Percentiles rank a stretch among this genome's conserved stretches.
These are phyloP conservation scores for Eutrema yunnanense DNA, from an alignment of 345 rosid species.

Conservation along the genomic window DNA sequence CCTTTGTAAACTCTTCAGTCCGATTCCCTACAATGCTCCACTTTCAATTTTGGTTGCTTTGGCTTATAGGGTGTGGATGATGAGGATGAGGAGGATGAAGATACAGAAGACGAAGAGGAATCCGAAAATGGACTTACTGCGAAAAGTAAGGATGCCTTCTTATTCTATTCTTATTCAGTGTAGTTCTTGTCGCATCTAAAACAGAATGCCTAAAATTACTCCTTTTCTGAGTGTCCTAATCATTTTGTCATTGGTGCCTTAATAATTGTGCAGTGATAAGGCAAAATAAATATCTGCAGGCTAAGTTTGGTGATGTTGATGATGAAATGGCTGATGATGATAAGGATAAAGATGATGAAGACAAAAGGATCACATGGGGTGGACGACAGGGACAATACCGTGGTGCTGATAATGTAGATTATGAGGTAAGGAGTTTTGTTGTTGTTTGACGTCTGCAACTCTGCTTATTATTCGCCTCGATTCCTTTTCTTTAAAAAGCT, in stretches of 20 bases:
- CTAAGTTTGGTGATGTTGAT: constrained; percentile 64
- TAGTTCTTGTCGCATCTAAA: not conserved
- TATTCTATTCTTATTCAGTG: not conserved
- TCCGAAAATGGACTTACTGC: constrained; percentile 39
- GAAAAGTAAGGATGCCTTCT: constrained; percentile 43
- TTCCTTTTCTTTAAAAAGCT: not conserved
- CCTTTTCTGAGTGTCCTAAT: not conserved
- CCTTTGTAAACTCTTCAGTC: not conserved
- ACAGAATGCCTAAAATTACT: not conserved
- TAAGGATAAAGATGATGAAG: constrained; percentile 48
- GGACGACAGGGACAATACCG: constrained; percentile 36
- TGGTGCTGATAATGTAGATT: constrained; percentile 50
- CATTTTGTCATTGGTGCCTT: not conserved
- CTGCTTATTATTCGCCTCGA: not conserved
- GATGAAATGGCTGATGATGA: constrained; percentile 64
- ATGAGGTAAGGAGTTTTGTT: constrained; percentile 41
- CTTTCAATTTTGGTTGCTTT: not conserved
- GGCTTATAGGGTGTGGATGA: constrained; percentile 22
- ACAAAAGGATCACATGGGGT: constrained; percentile 45
- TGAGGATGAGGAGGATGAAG: constrained; percentile 37
- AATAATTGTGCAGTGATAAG: constrained; percentile 43
- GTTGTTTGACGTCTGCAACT: not conserved
- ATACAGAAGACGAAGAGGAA: constrained; percentile 32
- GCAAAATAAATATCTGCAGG: constrained; percentile 51
- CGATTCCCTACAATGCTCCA: not conserved